Base-by-base conservation (phyloP, 208 protist species). In the Porcisia deanei region DNA sequence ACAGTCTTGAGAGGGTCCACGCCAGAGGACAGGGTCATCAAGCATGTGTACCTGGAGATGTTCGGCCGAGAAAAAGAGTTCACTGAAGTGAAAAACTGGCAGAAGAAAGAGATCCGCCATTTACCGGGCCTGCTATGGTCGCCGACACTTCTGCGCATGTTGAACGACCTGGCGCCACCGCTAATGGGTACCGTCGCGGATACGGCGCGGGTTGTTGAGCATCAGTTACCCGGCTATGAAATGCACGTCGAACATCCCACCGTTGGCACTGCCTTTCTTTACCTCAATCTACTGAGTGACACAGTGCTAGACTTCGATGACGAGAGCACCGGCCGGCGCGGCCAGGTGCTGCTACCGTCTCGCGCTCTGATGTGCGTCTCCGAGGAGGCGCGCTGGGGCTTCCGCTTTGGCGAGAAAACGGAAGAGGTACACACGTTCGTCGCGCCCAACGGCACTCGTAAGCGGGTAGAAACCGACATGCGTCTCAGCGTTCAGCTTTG, bases 191-290 rank as follows among this genome's bases (percentile, higher is more conserved):
- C 49, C 0, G 72, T 91, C 65, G 89, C 89, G 0, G 91, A 97
- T 82, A 94, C 87, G 3, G 93, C 86, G n/a, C 89, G 93, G 12
- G 88, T 97, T 2, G 90, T 97, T 2, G 93, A 97, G 77, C 91
- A 97, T 73, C 82, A 88, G 47, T 61, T 94, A 25, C 87, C 93
- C 0, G 93, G 93, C 16, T 97, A 97, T 41, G 93, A 97, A 68
- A 88, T 94, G 84, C 93, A 97, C 69, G 80, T 88, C 7, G 91
- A 97, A 80, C 91, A 94, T 76, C 93, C 93, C 14, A 96, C 89
- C 18, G 88, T 94, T 18, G 93, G 93, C 59, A 84, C 82, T n/a
- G 72, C 71, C 9, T 97, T 96, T 61, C 69, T 96, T 12, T 95
- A 96, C 53, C 65, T 97, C 20, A 95, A 93, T 57, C 66, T 97